Evolutionary conservation across 2,329 filamentous ascomycete genomes (phyloP).

Genomic region (Colletotrichum lupini): DNA sequence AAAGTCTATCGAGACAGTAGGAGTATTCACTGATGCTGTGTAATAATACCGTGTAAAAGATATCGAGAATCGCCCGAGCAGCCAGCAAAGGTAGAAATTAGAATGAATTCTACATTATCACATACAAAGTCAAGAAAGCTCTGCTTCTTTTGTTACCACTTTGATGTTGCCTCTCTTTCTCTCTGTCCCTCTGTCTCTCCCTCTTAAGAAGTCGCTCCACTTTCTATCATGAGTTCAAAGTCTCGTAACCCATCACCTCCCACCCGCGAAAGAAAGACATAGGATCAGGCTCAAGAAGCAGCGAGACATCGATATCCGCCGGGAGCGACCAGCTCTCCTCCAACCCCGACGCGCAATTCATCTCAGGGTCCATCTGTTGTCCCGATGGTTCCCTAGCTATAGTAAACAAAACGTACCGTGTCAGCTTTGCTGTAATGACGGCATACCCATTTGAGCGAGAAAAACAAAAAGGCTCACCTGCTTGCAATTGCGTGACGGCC

Average conservation of each 20-base stretch:
- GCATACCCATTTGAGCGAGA: too few relatives aligned
- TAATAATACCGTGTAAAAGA: too few relatives aligned
- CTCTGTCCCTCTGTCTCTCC: neutral
- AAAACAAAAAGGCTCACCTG: neutral
- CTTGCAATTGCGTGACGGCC: neutral
- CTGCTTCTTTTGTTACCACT: too few relatives aligned
- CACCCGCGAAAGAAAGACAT: constrained; percentile 6
- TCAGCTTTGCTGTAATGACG: too few relatives aligned
- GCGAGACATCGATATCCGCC: neutral
- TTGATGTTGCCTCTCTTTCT: too few relatives aligned
- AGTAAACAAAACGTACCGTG: neutral
- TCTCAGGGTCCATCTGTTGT: neutral
- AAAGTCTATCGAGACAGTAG: too few relatives aligned
- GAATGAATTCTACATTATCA: neutral
- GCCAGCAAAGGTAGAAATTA: too few relatives aligned
- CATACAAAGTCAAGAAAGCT: too few relatives aligned
- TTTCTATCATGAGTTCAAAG: neutral
- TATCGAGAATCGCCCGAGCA: too few relatives aligned
- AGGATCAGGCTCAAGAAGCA: neutral
- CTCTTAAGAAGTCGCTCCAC: too few relatives aligned
- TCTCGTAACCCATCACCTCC: neutral
- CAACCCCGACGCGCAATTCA: neutral
- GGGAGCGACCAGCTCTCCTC: neutral
- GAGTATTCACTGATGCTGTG: too few relatives aligned
- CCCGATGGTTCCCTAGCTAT: neutral